phyloP scores from a whole-genome alignment of 2,329 filamentous ascomycete species.

The Phialophora expanda region DNA sequence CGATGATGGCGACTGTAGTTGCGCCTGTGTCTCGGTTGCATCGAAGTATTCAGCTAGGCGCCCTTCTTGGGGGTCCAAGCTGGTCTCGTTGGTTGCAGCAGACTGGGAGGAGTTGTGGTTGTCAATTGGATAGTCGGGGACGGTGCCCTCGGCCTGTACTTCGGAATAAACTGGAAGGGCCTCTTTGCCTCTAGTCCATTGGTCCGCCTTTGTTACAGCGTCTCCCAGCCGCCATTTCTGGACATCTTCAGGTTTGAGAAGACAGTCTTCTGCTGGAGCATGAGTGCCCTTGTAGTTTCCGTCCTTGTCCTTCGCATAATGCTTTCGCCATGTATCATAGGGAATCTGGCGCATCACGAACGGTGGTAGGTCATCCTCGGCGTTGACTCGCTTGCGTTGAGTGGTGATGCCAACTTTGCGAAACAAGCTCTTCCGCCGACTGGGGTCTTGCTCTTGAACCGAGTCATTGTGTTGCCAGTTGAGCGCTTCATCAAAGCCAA shows the following conservation, averaged over 20 bases:
- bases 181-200: slow-evolving; percentile 33
- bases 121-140: slow-evolving; percentile 29
- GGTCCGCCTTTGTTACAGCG: slow-evolving; percentile 31
- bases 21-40: slow-evolving; percentile 3
- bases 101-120: slow-evolving; percentile 3
- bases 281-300: slow-evolving; percentile 35
- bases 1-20: neutral
- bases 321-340: slow-evolving; percentile 37
- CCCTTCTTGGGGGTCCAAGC: slow-evolving; percentile 4
- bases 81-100: neutral
- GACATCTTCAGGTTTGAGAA: slow-evolving; percentile 36
- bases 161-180: slow-evolving; percentile 35
- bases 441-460: slow-evolving; percentile 17
- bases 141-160: slow-evolving; percentile 13
- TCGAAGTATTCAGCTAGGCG: slow-evolving; percentile 15
- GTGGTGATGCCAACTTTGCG: slow-evolving; percentile 33
- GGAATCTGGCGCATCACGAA: slow-evolving; percentile 35
- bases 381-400: slow-evolving; percentile 23
- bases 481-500: slow-evolving; percentile 29
- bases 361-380: slow-evolving; percentile 27
- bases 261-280: slow-evolving; percentile 36
- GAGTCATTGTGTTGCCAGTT: slow-evolving; percentile 33
- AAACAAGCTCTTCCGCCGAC: slow-evolving; percentile 26
- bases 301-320: slow-evolving; percentile 37
- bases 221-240: slow-evolving; percentile 35